phyloP scores from a whole-genome alignment of 257 asterid genomes.

The Gardenia jasminoides region DNA sequence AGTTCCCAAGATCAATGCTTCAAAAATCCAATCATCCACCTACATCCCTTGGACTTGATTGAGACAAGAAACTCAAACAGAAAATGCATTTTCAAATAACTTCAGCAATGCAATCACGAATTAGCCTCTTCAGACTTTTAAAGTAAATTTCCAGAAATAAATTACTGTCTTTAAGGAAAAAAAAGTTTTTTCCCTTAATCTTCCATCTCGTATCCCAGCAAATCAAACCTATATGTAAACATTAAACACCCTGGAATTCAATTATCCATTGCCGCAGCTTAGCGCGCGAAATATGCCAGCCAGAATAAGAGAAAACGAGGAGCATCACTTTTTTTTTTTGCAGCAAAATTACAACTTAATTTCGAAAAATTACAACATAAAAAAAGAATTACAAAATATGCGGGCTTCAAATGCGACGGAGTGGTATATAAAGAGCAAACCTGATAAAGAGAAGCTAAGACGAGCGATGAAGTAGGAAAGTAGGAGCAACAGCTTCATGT shows the following conservation, averaged over 20 bases:
- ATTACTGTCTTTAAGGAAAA: neutral
- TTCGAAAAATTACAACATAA: neutral
- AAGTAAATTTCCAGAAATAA: neutral
- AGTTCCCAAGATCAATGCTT: neutral
- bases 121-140: neutral
- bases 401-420: neutral
- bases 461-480: constrained; percentile 42
- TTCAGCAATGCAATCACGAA: neutral
- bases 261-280: too few species aligned
- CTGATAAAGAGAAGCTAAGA: constrained; percentile 48
- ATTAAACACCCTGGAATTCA: neutral
- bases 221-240: neutral
- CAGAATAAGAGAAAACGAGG: too few species aligned
- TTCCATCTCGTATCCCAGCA: neutral
- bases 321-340: too few species aligned
- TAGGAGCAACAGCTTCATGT: constrained; percentile 36
- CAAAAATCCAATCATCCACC: neutral
- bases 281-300: too few species aligned
- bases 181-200: neutral
- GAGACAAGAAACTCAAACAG: neutral
- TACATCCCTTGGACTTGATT: neutral
- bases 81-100: too few species aligned
- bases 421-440: constrained; percentile 22
- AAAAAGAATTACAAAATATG: neutral
- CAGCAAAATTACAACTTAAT: neutral